A percentile compares a stretch with the other conserved stretches of the same genome.
Evolutionary conservation across 2,329 filamentous ascomycete genomes (phyloP).

Genomic region (Thielaviopsis ethacetica): DNA sequence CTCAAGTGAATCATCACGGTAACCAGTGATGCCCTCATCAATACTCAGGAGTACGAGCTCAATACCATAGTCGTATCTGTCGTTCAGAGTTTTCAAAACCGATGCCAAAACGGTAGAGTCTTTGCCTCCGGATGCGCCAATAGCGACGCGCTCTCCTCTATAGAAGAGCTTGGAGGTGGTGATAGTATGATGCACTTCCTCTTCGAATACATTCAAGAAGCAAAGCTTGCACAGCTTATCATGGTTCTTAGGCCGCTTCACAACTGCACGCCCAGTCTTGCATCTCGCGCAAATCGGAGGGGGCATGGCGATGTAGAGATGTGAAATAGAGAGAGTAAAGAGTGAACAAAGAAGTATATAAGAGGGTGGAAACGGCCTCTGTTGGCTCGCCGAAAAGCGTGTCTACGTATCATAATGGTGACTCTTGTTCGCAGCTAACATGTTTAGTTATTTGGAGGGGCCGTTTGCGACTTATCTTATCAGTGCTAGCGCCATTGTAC

Average conservation of each 20-base stretch:
- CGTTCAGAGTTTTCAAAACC: conserved; percentile 86
- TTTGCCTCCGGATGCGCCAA: conserved; percentile 92
- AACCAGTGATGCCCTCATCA: conserved; percentile 94
- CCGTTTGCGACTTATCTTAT: background rate
- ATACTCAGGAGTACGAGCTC: conserved; percentile 79
- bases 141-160: conserved; percentile 73
- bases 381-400: background rate
- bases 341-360: background rate
- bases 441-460: background rate
- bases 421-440: background rate
- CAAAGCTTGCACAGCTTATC: conserved; percentile 83
- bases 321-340: background rate
- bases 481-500: background rate
- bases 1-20: conserved; percentile 87
- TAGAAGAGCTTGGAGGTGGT: conserved; percentile 64
- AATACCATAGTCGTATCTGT: conserved; percentile 71
- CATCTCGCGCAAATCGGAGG: conserved; percentile 64
- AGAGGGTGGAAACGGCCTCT: background rate
- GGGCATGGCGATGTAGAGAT: conserved; percentile 49
- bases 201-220: conserved; percentile 77
- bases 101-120: conserved; percentile 93
- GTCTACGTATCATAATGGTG: background rate
- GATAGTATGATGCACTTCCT: conserved; percentile 89
- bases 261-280: conserved; percentile 60
- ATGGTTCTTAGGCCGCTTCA: conserved; percentile 88